Base-by-base conservation (phyloP, 345 rosid species). In the Aquilaria yunnanensis region DNA sequence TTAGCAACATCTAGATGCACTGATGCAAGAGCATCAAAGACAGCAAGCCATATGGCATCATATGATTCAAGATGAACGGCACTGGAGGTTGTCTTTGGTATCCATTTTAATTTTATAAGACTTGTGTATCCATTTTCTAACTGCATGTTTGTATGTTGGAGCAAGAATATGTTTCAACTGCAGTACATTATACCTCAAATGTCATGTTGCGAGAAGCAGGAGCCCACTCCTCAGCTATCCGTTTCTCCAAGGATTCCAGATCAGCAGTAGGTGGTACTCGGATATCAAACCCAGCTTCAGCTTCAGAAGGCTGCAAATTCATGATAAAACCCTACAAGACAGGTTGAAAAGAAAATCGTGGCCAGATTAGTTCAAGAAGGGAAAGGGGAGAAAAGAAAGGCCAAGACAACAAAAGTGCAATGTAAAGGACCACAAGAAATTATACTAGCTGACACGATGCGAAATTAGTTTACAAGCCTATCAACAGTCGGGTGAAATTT, bases 231-330 rank as follows among this genome's bases (percentile, higher is more conserved):
- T 90, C 99, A 51, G 80, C 76, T 72, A 94, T 80, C 66, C 93
- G 83, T 70, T 81, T 83, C 79, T 86, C 97, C 61, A 94, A 69
- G 46, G 96, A 70, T 76, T 79, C 82, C n/a, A 77, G 57, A 80
- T 90, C 81, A 60, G 77, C 75, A 62, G 73, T 86, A 14, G 97
- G 97, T 52, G 99, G 93, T 31, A 94, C 60, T 59, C 99, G 81
- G 59, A 94, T 70, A 72, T 94, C 96, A 59, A 94, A 88, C 59
- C 99, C 99, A 60, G 97, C 99, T 83, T 86, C 95, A 52, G 96
- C 96, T 75, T 90, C 97, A 30, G 97, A 94, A 34, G 99, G 99
- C 72, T 90, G 97, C 80, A 90, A 77, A 64, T 90, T 94, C 99
- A 94, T 90, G 57, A 88, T 92, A 61, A 88, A 94, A 31, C 97